phyloP scores from a whole-genome alignment of 257 asterid species.

The Capsicum rhomboideum region DNA sequence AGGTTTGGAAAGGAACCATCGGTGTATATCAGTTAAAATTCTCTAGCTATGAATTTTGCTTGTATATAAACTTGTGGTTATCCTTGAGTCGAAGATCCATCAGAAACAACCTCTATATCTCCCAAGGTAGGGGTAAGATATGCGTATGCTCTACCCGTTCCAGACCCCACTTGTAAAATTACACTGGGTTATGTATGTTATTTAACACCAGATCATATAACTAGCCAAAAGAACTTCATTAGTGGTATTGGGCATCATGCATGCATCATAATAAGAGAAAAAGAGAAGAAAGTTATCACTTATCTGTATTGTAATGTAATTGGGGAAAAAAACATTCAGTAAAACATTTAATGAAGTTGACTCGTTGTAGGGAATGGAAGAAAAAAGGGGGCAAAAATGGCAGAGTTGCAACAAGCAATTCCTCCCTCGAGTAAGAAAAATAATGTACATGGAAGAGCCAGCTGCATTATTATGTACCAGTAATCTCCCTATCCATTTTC shows the following conservation, averaged over 20 bases:
- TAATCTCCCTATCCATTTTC: slow-evolving; percentile 48
- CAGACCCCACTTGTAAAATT: too few relatives aligned
- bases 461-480: slow-evolving; percentile 26
- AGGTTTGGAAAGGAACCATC: neutral
- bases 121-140: too few relatives aligned
- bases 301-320: neutral
- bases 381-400: neutral
- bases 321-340: neutral
- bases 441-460: slow-evolving; percentile 17
- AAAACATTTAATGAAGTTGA: neutral
- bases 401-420: neutral
- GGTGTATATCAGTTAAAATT: neutral
- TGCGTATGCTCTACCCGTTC: too few relatives aligned
- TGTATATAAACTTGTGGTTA: too few relatives aligned
- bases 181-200: too few relatives aligned
- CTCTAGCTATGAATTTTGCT: neutral
- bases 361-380: neutral
- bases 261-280: neutral
- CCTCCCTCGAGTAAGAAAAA: slow-evolving; percentile 2
- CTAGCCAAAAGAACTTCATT: neutral
- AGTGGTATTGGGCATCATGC: neutral
- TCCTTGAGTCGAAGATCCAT: too few relatives aligned
- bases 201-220: neutral
- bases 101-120: too few relatives aligned
- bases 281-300: neutral